Percentiles rank a stretch among this genome's conserved stretches.
Conservation (phyloP, 305 asterid genomes). For the Fraxinus albicans region DNA sequence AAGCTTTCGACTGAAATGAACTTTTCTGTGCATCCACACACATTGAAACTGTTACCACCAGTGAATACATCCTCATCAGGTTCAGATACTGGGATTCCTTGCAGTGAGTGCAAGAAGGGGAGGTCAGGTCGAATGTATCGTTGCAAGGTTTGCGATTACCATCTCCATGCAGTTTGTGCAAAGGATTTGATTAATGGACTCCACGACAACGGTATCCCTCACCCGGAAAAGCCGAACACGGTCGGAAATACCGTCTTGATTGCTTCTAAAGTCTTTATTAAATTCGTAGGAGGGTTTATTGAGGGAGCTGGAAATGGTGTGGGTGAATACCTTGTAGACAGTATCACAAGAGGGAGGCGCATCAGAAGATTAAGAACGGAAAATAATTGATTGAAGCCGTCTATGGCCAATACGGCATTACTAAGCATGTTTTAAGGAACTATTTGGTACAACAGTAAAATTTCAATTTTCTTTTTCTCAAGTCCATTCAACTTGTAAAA, state of each 20-base stretch:
- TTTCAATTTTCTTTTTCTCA: background rate
- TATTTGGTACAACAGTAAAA: background rate
- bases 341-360: conserved; percentile 50
- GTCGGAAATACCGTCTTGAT: conserved; percentile 66
- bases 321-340: conserved; percentile 62
- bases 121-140: conserved; percentile 60
- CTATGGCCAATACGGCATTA: background rate
- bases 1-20: conserved; percentile 55
- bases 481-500: background rate
- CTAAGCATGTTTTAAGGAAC: background rate
- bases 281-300: conserved; percentile 67
- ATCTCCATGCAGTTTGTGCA: conserved; percentile 77
- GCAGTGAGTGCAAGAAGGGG: conserved; percentile 65
- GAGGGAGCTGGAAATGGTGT: conserved; percentile 84
- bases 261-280: conserved; percentile 73
- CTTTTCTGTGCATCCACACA: conserved; percentile 51
- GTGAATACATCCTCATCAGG: conserved; percentile 7
- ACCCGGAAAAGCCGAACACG: conserved; percentile 59
- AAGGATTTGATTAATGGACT: conserved; percentile 74
- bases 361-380: conserved; percentile 28
- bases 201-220: conserved; percentile 47
- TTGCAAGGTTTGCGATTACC: conserved; percentile 68
- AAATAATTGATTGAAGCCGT: background rate
- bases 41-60: conserved; percentile 52
- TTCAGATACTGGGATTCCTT: conserved; percentile 19